A percentile compares a stretch with the other conserved stretches of the same genome.
These are phyloP conservation scores for Mucor circinelloides DNA, from an alignment of 371 early-diverging fungal genomes.

Conservation along the genomic window DNA sequence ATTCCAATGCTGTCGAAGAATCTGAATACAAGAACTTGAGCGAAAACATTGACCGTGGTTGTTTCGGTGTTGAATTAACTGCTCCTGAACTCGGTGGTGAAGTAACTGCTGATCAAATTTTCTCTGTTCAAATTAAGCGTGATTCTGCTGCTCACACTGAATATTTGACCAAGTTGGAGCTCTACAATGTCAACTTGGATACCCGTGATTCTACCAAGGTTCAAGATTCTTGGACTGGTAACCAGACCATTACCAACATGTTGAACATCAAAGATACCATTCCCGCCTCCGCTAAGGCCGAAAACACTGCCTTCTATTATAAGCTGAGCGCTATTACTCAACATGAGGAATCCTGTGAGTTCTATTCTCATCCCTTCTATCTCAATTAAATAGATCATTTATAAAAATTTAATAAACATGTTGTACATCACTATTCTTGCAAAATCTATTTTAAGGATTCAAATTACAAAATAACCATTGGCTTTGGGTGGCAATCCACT, in stretches of 20 bases:
- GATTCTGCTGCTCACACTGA: conserved; percentile 48
- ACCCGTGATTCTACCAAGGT: conserved; percentile 38
- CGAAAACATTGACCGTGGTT: conserved; percentile 46
- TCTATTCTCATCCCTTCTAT: conserved; percentile 55
- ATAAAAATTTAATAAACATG: background rate
- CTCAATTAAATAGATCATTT: conserved; percentile 18
- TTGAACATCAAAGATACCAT: conserved; percentile 48
- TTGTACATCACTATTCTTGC: background rate
- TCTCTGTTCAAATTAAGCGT: conserved; percentile 42
- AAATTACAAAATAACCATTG: too few species aligned
- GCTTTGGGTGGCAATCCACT: too few species aligned
- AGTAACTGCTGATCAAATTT: conserved; percentile 19
- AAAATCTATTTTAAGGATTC: background rate
- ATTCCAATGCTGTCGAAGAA: conserved; percentile 42
- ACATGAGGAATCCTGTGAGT: conserved; percentile 46
- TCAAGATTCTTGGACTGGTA: conserved; percentile 39
- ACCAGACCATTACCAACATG: conserved; percentile 24
- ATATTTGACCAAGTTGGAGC: conserved; percentile 26
- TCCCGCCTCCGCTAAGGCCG: conserved; percentile 25
- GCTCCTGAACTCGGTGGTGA: conserved; percentile 38
- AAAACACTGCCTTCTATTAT: conserved; percentile 48
- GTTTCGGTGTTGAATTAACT: conserved; percentile 47
- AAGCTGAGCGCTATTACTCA: conserved; percentile 41
- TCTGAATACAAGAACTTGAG: conserved; percentile 29
- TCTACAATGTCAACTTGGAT: conserved; percentile 40